phyloP scores from a whole-genome alignment of 257 asterid genomes.

The Capsicum rhomboideum region DNA sequence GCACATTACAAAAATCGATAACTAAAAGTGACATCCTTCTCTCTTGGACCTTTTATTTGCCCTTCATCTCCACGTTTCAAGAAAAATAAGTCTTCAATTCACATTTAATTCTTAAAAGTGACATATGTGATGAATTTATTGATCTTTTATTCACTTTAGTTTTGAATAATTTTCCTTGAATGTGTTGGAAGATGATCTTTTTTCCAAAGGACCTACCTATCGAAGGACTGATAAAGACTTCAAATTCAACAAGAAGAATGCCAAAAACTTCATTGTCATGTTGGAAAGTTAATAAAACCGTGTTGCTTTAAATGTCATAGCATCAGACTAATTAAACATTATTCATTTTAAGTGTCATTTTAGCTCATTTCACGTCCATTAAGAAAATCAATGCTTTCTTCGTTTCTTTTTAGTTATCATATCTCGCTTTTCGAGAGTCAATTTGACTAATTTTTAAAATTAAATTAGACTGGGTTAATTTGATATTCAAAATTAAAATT shows the following conservation, averaged over 20 bases:
- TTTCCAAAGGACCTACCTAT: background rate
- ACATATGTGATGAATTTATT: background rate
- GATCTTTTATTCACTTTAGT: background rate
- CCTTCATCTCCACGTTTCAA: background rate
- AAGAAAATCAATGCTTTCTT: too few species aligned
- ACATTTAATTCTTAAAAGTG: background rate
- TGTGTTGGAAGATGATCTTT: background rate
- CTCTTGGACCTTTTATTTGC: too few species aligned
- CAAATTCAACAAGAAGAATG: background rate
- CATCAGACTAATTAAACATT: background rate
- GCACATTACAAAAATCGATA: too few species aligned
- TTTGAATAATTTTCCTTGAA: background rate
- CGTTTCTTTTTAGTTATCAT: too few species aligned
- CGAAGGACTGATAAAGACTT: background rate
- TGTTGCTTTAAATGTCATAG: background rate
- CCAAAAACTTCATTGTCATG: background rate
- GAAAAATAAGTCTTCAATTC: background rate
- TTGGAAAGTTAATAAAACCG: background rate
- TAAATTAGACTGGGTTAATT: too few species aligned
- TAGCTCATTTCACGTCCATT: too few species aligned
- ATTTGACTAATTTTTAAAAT: too few species aligned
- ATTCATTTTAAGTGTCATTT: too few species aligned
- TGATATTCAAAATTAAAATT: too few species aligned
- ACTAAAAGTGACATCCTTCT: too few species aligned
- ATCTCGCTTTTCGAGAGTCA: too few species aligned